These are phyloP conservation scores for Eucalyptus curtisii DNA, from an alignment of 345 rosid genomes.

Conservation along the genomic window DNA sequence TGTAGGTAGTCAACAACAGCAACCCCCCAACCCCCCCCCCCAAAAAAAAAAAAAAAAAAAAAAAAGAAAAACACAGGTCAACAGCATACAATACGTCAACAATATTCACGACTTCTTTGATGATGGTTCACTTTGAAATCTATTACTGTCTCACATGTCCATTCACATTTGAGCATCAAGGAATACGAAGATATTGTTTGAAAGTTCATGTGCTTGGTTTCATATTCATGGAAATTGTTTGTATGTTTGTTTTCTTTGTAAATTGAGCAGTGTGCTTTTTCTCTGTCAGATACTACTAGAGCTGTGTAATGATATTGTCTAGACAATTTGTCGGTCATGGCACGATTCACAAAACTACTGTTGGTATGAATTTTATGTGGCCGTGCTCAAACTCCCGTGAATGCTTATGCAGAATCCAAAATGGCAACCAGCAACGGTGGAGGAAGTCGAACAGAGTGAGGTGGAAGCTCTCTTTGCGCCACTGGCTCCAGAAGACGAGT, in stretches of 20 bases:
- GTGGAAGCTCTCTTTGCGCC: constrained; percentile 62
- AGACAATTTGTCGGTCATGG: neutral
- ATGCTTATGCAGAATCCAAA: constrained; percentile 58
- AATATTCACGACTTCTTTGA: neutral
- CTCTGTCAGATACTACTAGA: neutral
- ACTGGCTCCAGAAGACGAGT: constrained; percentile 39
- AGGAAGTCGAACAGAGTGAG: constrained; percentile 47
- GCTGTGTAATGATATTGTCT: neutral
- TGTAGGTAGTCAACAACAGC: neutral
- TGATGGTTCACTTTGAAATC: neutral
- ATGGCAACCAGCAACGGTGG: constrained; percentile 73
- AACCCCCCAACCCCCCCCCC: accelerated
- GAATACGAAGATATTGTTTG: neutral
- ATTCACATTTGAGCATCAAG: neutral
- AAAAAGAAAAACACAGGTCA: neutral
- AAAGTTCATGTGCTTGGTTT: neutral
- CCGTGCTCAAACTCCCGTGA: neutral
- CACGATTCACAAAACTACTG: neutral
- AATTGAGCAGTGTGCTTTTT: neutral
- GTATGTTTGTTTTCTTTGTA: neutral
- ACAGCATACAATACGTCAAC: neutral
- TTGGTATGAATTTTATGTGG: neutral
- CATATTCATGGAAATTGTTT: neutral
- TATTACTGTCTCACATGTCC: neutral
- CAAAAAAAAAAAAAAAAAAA: too few relatives aligned